Percentiles rank a stretch among this genome's conserved stretches.
phyloP scores from a whole-genome alignment of 1,284 basidiomycete species.

The Cutaneotrichosporon curvatum region DNA sequence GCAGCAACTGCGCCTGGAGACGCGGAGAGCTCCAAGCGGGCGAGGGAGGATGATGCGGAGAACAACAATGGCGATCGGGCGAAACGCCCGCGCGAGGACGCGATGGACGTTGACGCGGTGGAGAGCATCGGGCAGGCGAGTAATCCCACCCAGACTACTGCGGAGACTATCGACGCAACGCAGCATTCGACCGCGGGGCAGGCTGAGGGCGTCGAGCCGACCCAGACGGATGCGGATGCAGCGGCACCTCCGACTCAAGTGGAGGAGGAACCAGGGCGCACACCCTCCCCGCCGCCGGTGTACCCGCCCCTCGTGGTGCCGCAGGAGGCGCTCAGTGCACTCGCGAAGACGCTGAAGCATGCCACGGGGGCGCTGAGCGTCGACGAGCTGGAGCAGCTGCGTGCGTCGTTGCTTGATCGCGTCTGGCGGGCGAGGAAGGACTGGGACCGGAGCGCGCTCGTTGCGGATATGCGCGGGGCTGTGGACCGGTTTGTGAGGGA shows the following conservation, averaged over 20 bases:
- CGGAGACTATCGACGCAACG: slow-evolving; percentile 45
- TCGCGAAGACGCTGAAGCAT: slow-evolving; percentile 20
- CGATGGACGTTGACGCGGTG: slow-evolving; percentile 43
- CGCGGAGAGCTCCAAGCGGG: slow-evolving; percentile 22
- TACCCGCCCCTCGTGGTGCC: slow-evolving; percentile 39
- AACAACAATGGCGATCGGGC: slow-evolving; percentile 29
- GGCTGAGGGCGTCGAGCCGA: not conserved
- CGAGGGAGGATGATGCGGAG: slow-evolving; percentile 23
- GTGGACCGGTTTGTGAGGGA: slow-evolving; percentile 20
- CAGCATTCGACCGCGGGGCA: too few species aligned
- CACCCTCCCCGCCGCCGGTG: slow-evolving; percentile 16
- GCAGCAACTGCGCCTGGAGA: not conserved
- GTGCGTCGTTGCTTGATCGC: slow-evolving; percentile 69
- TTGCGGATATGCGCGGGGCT: slow-evolving; percentile 52
- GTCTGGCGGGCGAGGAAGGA: slow-evolving; percentile 73
- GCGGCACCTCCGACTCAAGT: not conserved
- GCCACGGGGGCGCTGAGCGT: slow-evolving; percentile 59
- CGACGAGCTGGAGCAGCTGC: slow-evolving; percentile 87
- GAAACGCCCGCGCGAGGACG: slow-evolving; percentile 65
- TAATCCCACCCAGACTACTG: not conserved
- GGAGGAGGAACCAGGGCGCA: not conserved
- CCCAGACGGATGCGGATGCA: not conserved
- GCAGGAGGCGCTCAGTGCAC: slow-evolving; percentile 10
- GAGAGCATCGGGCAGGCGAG: not conserved
- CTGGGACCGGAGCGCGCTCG: slow-evolving; percentile 70